Evolutionary conservation across 345 rosid species (phyloP).

Genomic region (Raphanus sativus): DNA sequence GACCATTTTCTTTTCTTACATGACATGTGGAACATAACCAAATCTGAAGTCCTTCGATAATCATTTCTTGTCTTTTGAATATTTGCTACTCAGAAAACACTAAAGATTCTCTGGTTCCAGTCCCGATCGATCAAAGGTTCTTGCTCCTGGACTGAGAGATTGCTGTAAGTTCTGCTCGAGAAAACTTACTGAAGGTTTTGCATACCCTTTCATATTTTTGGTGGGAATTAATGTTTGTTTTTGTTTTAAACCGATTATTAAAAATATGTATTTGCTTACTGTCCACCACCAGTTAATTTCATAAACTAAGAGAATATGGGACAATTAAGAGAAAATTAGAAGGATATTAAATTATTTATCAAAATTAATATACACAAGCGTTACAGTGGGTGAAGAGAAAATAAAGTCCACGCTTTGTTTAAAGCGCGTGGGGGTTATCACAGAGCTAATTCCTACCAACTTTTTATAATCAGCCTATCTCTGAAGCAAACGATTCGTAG

Average conservation of each 20-base stretch:
- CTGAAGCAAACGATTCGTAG: constrained; percentile 10
- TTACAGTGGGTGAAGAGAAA: not conserved
- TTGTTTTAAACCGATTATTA: not conserved
- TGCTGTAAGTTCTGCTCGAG: constrained; percentile 16
- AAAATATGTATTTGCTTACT: too few species aligned
- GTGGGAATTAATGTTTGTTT: not conserved
- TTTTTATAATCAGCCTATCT: constrained; percentile 31
- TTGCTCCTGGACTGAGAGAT: not conserved
- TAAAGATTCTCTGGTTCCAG: constrained; percentile 1
- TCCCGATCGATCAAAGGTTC: not conserved
- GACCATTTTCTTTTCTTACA: not conserved
- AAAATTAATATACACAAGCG: not conserved
- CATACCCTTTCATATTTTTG: constrained; percentile 12
- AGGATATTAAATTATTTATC: not conserved
- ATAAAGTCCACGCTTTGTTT: constrained; percentile 30
- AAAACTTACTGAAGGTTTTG: constrained; percentile 19
- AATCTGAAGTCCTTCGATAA: not conserved
- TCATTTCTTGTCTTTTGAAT: not conserved
- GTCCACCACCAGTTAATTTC: not conserved
- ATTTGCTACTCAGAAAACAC: not conserved
- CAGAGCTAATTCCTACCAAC: constrained; percentile 20
- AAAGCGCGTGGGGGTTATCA: constrained; percentile 50
- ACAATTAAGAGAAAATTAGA: not conserved
- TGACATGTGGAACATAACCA: not conserved
- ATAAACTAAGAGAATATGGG: not conserved